Conservation (phyloP, 139 green algal species). For the Tetraselmis chui region DNA sequence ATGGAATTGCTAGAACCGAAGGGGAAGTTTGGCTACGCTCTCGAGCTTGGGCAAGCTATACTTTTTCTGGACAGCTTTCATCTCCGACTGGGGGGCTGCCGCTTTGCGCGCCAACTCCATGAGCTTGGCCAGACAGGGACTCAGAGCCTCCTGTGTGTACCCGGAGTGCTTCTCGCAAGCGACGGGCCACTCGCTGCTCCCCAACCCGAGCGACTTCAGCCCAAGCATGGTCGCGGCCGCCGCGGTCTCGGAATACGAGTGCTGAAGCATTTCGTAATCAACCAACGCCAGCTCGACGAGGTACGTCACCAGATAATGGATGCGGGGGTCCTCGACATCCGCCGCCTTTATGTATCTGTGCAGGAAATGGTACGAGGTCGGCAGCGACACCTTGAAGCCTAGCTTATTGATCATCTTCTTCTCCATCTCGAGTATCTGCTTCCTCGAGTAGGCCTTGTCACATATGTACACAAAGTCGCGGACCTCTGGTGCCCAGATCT, state of each 20-base stretch:
- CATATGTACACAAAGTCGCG: conserved; percentile 98
- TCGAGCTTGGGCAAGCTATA: no score
- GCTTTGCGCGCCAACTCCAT: conserved; percentile 65
- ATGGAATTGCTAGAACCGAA: no score
- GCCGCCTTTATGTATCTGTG: conserved; percentile 82
- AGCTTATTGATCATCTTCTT: conserved; percentile 93
- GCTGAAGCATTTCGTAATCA: conserved; percentile 68
- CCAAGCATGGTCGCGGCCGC: conserved; percentile 70
- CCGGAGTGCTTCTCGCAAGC: conserved; percentile 56
- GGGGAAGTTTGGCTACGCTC: no score
- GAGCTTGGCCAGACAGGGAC: conserved; percentile 53
- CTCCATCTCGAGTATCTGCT: conserved; percentile 95
- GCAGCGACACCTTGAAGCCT: conserved; percentile 87
- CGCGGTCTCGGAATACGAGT: conserved; percentile 64
- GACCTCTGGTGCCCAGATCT: conserved; percentile 97
- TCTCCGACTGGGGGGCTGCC: no score
- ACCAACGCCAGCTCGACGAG: conserved; percentile 81
- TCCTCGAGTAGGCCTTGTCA: conserved; percentile 88
- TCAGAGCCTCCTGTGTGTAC: conserved; percentile 43
- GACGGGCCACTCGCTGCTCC: conserved; percentile 28
- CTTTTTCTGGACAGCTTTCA: no score
- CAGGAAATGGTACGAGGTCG: conserved; percentile 80
- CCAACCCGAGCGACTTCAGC: conserved; percentile 32
- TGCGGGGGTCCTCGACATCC: conserved; percentile 18
- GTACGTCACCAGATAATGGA: conserved; percentile 54